Conservation (phyloP, 352 stramenopile genomes). For the Pythium dissotocum region DNA sequence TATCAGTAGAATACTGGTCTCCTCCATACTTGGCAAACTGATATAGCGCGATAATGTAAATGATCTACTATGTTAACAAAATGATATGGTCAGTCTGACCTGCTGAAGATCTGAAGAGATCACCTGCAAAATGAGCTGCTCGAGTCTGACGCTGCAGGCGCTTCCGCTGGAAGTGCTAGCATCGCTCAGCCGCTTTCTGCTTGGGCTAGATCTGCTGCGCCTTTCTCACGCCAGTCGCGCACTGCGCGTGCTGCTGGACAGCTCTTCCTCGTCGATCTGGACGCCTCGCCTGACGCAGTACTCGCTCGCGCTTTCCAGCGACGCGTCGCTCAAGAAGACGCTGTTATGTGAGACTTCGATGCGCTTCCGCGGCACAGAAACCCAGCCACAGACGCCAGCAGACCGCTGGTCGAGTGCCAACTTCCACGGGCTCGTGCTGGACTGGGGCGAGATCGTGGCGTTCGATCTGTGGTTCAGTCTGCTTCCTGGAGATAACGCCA, state of each 20-base stretch:
- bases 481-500: slow-evolving; percentile 18
- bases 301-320: neutral
- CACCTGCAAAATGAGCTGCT: neutral
- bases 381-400: neutral
- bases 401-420: slow-evolving; percentile 9
- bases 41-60: too few species aligned
- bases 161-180: slow-evolving; percentile 20
- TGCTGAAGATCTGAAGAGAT: neutral
- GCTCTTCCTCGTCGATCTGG: neutral
- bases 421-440: slow-evolving; percentile 8
- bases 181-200: slow-evolving; percentile 21
- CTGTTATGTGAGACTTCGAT: slow-evolving; percentile 4
- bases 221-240: slow-evolving; percentile 28
- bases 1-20: too few species aligned
- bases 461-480: slow-evolving; percentile 48
- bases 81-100: neutral
- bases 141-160: neutral
- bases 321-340: neutral
- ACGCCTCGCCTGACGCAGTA: neutral
- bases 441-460: slow-evolving; percentile 25
- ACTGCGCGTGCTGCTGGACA: neutral
- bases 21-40: too few species aligned
- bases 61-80: neutral
- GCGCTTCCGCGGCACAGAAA: slow-evolving; percentile 9
- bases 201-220: slow-evolving; percentile 26